Evolutionary conservation across 306 rosid species (phyloP), one percentile per base, ranked within the genome.

Genomic region (Acmispon strigosus): DNA sequence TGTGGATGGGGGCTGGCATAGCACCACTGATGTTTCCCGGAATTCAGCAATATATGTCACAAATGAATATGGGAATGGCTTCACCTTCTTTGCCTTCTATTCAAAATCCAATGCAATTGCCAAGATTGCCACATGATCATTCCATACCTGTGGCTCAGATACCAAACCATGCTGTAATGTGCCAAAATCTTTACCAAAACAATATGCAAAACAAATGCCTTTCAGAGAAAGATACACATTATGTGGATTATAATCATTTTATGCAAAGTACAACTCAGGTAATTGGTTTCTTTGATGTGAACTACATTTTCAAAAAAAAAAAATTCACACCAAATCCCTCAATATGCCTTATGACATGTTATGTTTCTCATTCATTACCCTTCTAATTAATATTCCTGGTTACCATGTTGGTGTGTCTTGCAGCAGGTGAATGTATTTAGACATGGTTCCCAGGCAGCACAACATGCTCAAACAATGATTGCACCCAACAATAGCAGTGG

Each of bases 1-100:
- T 89, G 91, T 89, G 91, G 91, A 92, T 89, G 96, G 96, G 97
- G 72, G 79, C 78, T 76, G 90, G 97, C 44, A 85, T 89, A 90
- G 54, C 87, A 20, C 96, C 96, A 13, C 39, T 92, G 82, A 81
- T 92, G 97, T 85, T 87, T 78, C 96, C 93, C 1, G 89, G 93
- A 37, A 65, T 84, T 45, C 97, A 87, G 73, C 84, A 87, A 53
- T 92, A 64, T 59, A 75, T 89, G 81, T 48, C 96, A 48, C 85
- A 80, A 66, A 80, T 86, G 89, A 82, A 79, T 15, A 82, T 88
- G 75, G 84, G 90, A 65, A 80, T 87, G 82, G 81, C 75, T 34
- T 45, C 92, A 34, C 24, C 1, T 1, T 22, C 24, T 22, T 22
- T 22, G 24, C 79, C 91, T 56, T 66, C 83, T 18, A 71, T 79